Evolutionary conservation across 768 basidiomycete species (phyloP).

Genomic region (Russula olivacea): DNA sequence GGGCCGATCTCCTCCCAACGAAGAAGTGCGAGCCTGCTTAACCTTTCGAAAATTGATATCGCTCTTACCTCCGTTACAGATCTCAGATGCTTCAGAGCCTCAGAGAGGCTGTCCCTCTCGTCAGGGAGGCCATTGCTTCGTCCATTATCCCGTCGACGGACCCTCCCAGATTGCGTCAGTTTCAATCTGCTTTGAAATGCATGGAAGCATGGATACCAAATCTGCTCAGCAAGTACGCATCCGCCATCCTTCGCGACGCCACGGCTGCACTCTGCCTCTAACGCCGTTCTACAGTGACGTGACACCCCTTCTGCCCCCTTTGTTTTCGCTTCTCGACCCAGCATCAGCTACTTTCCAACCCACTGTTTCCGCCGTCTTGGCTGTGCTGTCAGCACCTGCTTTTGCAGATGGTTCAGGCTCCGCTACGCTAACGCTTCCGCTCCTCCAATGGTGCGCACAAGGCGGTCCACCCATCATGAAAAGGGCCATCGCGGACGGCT

Average conservation of each 20-base stretch:
- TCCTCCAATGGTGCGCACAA: conserved; percentile 70
- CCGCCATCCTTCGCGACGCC: not conserved
- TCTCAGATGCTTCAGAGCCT: conserved; percentile 60
- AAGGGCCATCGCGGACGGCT: conserved; percentile 29
- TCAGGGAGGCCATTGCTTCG: conserved; percentile 58
- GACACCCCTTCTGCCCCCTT: conserved; percentile 58
- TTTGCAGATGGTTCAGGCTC: conserved; percentile 65
- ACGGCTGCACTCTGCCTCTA: not conserved
- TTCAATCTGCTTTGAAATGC: conserved; percentile 69
- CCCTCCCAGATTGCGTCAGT: conserved; percentile 38
- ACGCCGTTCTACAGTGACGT: conserved; percentile 46
- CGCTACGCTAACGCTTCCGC: conserved; percentile 73
- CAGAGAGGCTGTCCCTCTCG: conserved; percentile 60
- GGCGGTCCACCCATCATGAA: conserved; percentile 46
- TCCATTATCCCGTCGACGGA: conserved; percentile 44
- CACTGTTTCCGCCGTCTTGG: conserved; percentile 51
- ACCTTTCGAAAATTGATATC: not conserved
- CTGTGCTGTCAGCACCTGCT: conserved; percentile 66
- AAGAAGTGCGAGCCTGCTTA: conserved; percentile 53
- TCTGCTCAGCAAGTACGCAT: conserved; percentile 57
- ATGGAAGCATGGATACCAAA: conserved; percentile 77
- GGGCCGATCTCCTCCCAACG: conserved; percentile 66
- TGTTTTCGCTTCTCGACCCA: conserved; percentile 45
- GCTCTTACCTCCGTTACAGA: conserved; percentile 35
- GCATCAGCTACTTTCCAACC: conserved; percentile 30